phyloP scores from a whole-genome alignment of 306 rosid genomes.

The Cucumis hystrix region DNA sequence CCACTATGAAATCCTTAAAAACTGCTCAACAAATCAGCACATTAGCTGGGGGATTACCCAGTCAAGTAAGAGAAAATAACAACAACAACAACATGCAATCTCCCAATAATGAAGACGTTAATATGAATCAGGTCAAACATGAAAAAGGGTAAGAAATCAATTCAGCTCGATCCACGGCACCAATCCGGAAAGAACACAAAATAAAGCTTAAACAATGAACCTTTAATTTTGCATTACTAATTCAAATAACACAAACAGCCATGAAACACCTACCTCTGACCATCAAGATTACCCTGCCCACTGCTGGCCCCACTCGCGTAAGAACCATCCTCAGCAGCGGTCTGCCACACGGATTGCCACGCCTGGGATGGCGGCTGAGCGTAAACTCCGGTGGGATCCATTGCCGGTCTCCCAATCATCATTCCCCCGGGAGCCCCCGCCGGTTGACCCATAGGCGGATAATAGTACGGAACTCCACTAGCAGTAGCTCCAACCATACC shows the following conservation, averaged over 20 bases:
- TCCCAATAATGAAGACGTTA: not conserved
- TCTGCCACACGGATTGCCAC: conserved; percentile 93
- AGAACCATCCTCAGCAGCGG: conserved; percentile 48
- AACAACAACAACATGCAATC: not conserved
- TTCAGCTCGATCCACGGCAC: not conserved
- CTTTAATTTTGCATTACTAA: not conserved
- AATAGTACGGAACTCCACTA: conserved; percentile 72
- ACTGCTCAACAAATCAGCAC: not conserved
- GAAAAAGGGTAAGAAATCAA: not conserved
- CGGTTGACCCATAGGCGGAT: conserved; percentile 87
- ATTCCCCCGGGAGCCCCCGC: conserved; percentile 46
- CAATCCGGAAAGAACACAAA: not conserved
- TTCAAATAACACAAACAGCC: not conserved
- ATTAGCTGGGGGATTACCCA: not conserved
- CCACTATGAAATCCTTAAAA: not conserved
- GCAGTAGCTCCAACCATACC: conserved; percentile 56
- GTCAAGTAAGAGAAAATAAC: not conserved
- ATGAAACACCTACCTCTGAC: conserved; percentile 47
- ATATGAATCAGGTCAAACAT: not conserved
- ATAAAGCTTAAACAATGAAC: not conserved
- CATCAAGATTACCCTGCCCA: conserved; percentile 65
- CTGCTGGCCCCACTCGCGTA: conserved; percentile 49
- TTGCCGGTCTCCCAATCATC: conserved; percentile 85
- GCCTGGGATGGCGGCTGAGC: conserved; percentile 95
- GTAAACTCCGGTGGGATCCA: conserved; percentile 74